phyloP scores from a whole-genome alignment of 768 basidiomycete species.

The Russula virescens region DNA sequence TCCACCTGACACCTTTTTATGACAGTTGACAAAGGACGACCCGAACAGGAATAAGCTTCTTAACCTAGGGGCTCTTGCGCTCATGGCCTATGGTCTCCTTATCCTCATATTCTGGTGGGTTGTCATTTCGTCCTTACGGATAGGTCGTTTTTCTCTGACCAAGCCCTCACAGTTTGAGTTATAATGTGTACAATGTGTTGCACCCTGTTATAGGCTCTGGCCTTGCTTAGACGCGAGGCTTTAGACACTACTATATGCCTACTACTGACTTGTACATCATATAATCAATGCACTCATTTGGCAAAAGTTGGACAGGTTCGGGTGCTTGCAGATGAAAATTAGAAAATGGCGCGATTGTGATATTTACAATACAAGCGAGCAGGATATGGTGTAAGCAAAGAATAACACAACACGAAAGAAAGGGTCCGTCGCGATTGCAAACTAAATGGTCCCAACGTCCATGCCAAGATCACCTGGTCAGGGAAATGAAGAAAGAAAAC shows the following conservation, averaged over 20 bases:
- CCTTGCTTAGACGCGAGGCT: slow-evolving; percentile 2
- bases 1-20: not conserved
- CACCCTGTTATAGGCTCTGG: slow-evolving; percentile 28
- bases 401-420: not conserved
- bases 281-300: not conserved
- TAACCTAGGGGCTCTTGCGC: slow-evolving; percentile 53
- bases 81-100: slow-evolving; percentile 68
- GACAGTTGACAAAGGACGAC: slow-evolving; percentile 66
- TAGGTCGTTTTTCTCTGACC: slow-evolving; percentile 14
- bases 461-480: not conserved
- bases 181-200: slow-evolving; percentile 67
- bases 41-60: slow-evolving; percentile 47
- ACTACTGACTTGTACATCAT: not conserved
- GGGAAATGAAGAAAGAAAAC: not conserved
- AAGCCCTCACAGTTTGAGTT: slow-evolving; percentile 51
- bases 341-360: not conserved
- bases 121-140: not conserved
- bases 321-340: not conserved
- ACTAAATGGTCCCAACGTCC: not conserved
- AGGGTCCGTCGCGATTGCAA: slow-evolving; percentile 5
- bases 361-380: not conserved
- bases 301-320: not conserved
- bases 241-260: not conserved
- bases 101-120: slow-evolving; percentile 88
- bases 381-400: not conserved